A percentile compares a stretch with the other conserved stretches of the same genome.
Evolutionary conservation across 371 early-diverging fungal genomes (phyloP).

Genomic region (Catenaria anguillulae): DNA sequence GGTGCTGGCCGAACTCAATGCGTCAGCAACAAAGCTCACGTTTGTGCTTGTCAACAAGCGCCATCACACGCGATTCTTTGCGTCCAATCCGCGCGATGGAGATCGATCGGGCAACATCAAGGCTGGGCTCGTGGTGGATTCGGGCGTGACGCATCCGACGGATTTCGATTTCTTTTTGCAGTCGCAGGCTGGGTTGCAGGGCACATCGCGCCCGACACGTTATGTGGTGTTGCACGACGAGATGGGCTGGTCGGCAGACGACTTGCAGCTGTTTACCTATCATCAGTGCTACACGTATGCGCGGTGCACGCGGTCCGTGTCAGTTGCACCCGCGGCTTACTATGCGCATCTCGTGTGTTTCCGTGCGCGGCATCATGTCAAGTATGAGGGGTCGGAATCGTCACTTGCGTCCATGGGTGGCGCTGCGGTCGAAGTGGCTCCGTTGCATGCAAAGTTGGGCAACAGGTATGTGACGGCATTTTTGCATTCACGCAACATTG

Average conservation of each 20-base stretch:
- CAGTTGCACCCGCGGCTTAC: constrained; percentile 65
- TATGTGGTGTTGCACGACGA: constrained; percentile 75
- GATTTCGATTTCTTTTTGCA: constrained; percentile 85
- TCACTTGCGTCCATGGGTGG: too few relatives aligned
- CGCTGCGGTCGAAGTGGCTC: too few relatives aligned
- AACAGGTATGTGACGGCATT: too few relatives aligned
- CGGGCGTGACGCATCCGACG: constrained; percentile 60
- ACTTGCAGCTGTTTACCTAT: constrained; percentile 69
- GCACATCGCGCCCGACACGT: constrained; percentile 79
- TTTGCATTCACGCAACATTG: too few relatives aligned
- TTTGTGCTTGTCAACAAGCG: constrained; percentile 91
- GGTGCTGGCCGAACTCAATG: constrained; percentile 53
- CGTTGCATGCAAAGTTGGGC: too few relatives aligned
- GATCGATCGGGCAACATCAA: constrained; percentile 49
- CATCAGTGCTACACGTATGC: constrained; percentile 77
- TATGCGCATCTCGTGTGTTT: constrained; percentile 75
- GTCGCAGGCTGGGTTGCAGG: constrained; percentile 86
- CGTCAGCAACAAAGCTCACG: constrained; percentile 63
- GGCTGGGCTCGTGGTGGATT: constrained; percentile 89
- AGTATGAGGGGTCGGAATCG: constrained; percentile 43
- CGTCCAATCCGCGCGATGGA: constrained; percentile 40
- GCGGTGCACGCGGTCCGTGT: constrained; percentile 65
- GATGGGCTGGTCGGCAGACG: constrained; percentile 55
- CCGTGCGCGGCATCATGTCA: constrained; percentile 60
- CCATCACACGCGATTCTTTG: constrained; percentile 89